phyloP scores from a whole-genome alignment of 495 filamentous ascomycete genomes.

The Echria macrotheca region DNA sequence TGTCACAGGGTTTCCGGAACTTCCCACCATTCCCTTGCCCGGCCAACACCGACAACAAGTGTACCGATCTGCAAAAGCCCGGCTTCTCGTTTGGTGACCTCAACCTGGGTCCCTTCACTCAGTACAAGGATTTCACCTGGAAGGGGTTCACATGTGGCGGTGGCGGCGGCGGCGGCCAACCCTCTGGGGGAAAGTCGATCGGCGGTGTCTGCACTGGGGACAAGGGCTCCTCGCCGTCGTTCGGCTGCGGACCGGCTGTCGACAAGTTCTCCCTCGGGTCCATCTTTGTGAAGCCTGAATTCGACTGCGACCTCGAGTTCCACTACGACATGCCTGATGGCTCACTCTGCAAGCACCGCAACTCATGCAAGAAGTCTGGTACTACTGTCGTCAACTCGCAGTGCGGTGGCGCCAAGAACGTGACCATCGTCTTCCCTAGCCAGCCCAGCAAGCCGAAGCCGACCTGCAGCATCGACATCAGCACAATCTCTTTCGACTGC shows the following conservation, averaged over 20 bases:
- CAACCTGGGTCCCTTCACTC: constrained; percentile 52
- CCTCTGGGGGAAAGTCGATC: constrained; percentile 57
- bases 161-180: constrained; percentile 44
- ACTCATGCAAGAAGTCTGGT: constrained; percentile 57
- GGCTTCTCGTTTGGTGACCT: constrained; percentile 72
- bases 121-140: constrained; percentile 71
- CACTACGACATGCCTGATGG: constrained; percentile 78
- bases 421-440: constrained; percentile 67
- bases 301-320: constrained; percentile 73
- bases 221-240: constrained; percentile 47
- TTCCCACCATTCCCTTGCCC: constrained; percentile 61
- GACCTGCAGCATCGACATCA: constrained; percentile 66
- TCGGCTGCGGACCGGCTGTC: constrained; percentile 49
- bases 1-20: constrained; percentile 48
- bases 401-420: constrained; percentile 82
- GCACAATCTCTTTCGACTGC: constrained; percentile 79
- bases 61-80: constrained; percentile 55
- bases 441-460: constrained; percentile 46
- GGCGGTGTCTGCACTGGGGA: constrained; percentile 48
- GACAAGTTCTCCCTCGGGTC: constrained; percentile 68
- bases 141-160: constrained; percentile 61
- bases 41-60: constrained; percentile 70
- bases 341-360: constrained; percentile 68
- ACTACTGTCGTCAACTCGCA: constrained; percentile 71
- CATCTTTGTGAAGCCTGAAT: constrained; percentile 65